A percentile compares a stretch with the other conserved stretches of the same genome.
Conservation (phyloP, 1,139 yeast genomes). For the Saccharomycopsis hybrid region DNA sequence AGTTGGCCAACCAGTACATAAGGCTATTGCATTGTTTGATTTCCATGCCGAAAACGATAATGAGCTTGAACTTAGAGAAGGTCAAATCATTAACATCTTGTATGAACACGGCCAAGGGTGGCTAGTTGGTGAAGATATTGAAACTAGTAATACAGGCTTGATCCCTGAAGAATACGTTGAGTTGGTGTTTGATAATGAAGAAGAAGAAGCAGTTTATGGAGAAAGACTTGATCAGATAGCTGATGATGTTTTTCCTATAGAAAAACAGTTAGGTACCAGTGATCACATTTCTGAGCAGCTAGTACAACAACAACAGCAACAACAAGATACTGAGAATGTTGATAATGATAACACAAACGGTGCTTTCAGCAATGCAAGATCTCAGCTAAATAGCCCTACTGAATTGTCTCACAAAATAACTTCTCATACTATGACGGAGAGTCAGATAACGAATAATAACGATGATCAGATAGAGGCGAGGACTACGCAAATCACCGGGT, state of each 20-base stretch:
- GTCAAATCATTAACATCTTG: constrained; percentile 79
- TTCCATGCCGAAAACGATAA: constrained; percentile 91
- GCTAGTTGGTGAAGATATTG: constrained; percentile 88
- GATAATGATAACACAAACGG: constrained; percentile 6
- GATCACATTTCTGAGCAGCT: background rate
- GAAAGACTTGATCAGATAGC: background rate
- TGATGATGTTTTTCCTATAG: constrained; percentile 1
- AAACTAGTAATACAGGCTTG: constrained; percentile 76
- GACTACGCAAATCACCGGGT: constrained; percentile 19
- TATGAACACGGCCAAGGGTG: constrained; percentile 98
- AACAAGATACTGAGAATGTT: background rate
- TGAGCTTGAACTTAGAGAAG: constrained; percentile 72
- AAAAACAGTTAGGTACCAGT: background rate
- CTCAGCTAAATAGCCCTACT: constrained; percentile 6
- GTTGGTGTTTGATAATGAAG: constrained; percentile 32
- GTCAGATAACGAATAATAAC: background rate
- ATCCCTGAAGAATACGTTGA: constrained; percentile 95
- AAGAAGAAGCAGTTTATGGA: constrained; percentile 4
- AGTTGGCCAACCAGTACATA: constrained; percentile 33
- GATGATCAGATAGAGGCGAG: constrained; percentile 9
- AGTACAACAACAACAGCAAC: background rate
- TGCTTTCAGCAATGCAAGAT: constrained; percentile 13
- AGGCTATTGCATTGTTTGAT: constrained; percentile 83
- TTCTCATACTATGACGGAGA: background rate
- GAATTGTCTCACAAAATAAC: background rate